Base-by-base conservation (phyloP, 2,329 filamentous ascomycete genomes). In the Nakataea oryzae region DNA sequence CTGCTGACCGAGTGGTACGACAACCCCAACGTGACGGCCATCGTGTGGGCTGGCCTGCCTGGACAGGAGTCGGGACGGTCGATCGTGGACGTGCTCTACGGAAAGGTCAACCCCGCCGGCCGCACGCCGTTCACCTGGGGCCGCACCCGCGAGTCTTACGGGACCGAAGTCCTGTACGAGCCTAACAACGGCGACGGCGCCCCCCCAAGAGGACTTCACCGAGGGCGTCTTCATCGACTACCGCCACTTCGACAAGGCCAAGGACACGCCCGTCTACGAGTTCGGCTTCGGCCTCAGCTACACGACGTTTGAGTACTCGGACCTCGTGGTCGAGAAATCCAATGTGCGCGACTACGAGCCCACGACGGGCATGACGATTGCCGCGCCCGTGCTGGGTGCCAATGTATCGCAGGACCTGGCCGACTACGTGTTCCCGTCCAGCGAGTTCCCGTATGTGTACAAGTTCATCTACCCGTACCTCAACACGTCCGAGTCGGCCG, bases 211-310 rank as follows among this genome's bases (percentile, higher is more conserved):
- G 54, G 83, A 91, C 68, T 96, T 91, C 70, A 78, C 79, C 8
- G 90, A 95, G 74, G 90, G 91, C 21, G 79, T 88, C 61, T 91
- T 93, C 73, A 92, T 96, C 70, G 91, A 95, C 74, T 91, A 91
- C 76, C 84, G 88, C 54, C 79, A 86, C 66, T 90, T 95, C 61
- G 91, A 96, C 75, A 79, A 81, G 69, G 73, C 74, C n/a, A 75
- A 84, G 67, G 80, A 84, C 61, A 83, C 84, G 1, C 89, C 90
- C 1, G 83, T 90, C 65, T 95, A 87, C 74, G 90, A 93, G 70
- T 96, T 95, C 67, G 91, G 91, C 9, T 89, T 83, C 69, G 91
- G 91, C 62, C 78, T 96, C 14, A 89, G 85, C 3, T 96, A 95
- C 79, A 91, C 90, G 1, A 90, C 81, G 2, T 93, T 96, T 70